Evolutionary conservation across 2,329 filamentous ascomycete species (phyloP).

Genomic region (Fusarium mangiferae): DNA sequence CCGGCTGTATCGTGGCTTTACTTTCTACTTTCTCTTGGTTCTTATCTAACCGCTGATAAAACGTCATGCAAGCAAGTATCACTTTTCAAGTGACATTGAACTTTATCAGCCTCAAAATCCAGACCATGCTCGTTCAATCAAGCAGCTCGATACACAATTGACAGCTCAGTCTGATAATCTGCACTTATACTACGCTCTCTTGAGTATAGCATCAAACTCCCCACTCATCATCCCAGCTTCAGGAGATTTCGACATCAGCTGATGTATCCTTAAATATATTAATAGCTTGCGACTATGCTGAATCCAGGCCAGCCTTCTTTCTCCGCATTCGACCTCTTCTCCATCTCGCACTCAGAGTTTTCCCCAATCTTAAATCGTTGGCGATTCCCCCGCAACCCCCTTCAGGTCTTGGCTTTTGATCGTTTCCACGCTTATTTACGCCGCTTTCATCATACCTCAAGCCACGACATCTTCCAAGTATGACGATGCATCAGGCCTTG

Average conservation of each 20-base stretch:
- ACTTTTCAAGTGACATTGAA: background rate
- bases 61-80: background rate
- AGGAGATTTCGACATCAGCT: background rate
- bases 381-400: background rate
- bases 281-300: background rate
- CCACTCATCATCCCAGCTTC: background rate
- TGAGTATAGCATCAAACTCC: background rate
- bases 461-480: background rate
- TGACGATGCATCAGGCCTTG: background rate
- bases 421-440: background rate
- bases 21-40: background rate
- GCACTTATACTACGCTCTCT: background rate
- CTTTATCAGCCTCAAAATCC: no score
- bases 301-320: background rate
- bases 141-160: background rate
- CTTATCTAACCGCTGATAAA: background rate
- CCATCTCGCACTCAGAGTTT: background rate
- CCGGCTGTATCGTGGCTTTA: background rate
- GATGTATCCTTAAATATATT: background rate
- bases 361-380: background rate
- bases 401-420: background rate
- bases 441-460: constrained; percentile 11
- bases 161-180: background rate
- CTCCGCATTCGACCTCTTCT: background rate
- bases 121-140: background rate